Percentiles rank a stretch among this genome's conserved stretches.
phyloP scores from a whole-genome alignment of 2,329 filamentous ascomycete species.

The Hymenoscyphus repandus region DNA sequence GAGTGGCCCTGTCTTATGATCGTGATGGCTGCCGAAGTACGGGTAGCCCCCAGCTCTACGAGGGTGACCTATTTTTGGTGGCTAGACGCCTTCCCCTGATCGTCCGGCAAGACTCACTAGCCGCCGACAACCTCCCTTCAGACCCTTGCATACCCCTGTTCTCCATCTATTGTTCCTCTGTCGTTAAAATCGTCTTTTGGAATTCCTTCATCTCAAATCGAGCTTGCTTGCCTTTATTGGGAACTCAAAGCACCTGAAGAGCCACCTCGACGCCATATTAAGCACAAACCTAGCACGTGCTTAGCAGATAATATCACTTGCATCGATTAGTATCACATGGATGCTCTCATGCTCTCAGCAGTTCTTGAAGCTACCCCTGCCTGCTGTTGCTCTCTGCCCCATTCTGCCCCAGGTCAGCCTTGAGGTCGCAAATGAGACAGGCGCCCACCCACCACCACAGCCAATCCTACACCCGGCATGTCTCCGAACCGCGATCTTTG shows the following conservation, averaged over 20 bases:
- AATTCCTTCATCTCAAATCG: background rate
- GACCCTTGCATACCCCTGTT: background rate
- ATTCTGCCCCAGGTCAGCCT: background rate
- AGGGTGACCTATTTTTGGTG: slow-evolving; percentile 3
- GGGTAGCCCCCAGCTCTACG: background rate
- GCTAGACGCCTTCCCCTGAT: slow-evolving; percentile 1
- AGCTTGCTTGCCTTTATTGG: background rate
- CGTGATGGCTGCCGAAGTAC: background rate
- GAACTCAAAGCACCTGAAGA: no score
- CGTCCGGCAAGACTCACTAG: background rate
- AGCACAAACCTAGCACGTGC: no score
- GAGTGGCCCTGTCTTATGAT: background rate
- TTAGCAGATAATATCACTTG: background rate
- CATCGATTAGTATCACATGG: background rate
- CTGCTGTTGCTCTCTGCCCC: background rate
- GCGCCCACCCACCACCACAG: slow-evolving; percentile 6
- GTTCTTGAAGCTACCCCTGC: background rate
- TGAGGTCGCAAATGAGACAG: slow-evolving; percentile 12
- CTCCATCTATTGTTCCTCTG: background rate
- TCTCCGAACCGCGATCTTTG: slow-evolving; percentile 1
- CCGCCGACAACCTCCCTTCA: background rate
- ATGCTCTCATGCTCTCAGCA: background rate
- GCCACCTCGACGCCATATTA: no score
- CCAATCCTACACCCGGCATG: slow-evolving; percentile 6
- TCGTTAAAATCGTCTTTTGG: background rate